Evolutionary conservation across 2,329 filamentous ascomycete species (phyloP).

Genomic region (Karstenula rhodostoma): DNA sequence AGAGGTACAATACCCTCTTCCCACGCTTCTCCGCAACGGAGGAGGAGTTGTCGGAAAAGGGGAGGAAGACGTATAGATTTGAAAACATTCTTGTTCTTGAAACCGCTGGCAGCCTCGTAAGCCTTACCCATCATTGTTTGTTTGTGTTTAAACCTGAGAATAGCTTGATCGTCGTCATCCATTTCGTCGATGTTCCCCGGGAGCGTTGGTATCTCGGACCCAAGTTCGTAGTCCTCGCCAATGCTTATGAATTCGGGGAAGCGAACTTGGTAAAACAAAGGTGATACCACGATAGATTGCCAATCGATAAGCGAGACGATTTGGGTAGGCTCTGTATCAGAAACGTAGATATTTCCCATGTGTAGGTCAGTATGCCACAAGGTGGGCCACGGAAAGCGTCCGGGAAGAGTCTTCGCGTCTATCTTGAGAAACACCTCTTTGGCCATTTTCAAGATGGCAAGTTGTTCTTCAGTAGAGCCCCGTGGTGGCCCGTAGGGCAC

Average conservation of each 20-base stretch:
- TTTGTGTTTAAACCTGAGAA: slow-evolving; percentile 13
- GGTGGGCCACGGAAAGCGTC: slow-evolving; percentile 18
- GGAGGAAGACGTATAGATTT: slow-evolving; percentile 36
- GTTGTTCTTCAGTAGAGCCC: slow-evolving; percentile 2
- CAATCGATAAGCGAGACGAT: slow-evolving; percentile 36
- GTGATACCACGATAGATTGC: slow-evolving; percentile 36
- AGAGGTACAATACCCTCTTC: slow-evolving; percentile 47
- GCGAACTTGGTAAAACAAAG: slow-evolving; percentile 27
- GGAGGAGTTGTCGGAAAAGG: slow-evolving; percentile 45
- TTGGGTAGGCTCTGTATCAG: slow-evolving; percentile 25
- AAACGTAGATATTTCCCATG: slow-evolving; percentile 49
- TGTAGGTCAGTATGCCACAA: slow-evolving; percentile 50
- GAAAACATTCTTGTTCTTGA: slow-evolving; percentile 31
- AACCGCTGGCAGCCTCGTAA: slow-evolving; percentile 38
- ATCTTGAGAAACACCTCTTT: slow-evolving; percentile 11
- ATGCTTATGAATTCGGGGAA: slow-evolving; percentile 28
- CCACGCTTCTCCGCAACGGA: slow-evolving; percentile 32
- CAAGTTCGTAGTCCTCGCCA: slow-evolving; percentile 22
- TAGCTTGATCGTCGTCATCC: slow-evolving; percentile 17
- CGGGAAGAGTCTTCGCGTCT: slow-evolving; percentile 4
- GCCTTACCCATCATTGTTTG: slow-evolving; percentile 34
- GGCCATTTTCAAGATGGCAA: slow-evolving; percentile 18
- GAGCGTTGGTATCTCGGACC: slow-evolving; percentile 15
- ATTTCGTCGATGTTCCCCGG: slow-evolving; percentile 23
- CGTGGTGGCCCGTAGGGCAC: slow-evolving; percentile 15